phyloP scores from a whole-genome alignment of 2,329 filamentous ascomycete genomes.

The Pseudocercospora macadamiae region DNA sequence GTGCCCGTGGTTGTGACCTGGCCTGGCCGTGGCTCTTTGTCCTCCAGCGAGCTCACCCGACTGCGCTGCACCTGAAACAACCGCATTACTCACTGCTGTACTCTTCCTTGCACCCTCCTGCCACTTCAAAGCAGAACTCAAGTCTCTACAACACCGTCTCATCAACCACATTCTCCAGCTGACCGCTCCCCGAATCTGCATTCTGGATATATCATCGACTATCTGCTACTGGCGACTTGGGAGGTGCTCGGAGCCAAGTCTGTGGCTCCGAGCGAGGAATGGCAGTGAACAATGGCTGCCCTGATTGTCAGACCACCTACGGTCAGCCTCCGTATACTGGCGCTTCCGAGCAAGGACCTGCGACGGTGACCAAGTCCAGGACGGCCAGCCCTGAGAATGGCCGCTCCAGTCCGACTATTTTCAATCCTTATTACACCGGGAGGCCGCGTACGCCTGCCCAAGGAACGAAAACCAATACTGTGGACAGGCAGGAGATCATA shows the following conservation, averaged over 20 bases:
- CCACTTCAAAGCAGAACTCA: neutral
- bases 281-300: constrained; percentile 29
- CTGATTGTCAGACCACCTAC: constrained; percentile 23
- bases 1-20: neutral
- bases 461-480: constrained; percentile 32
- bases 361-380: constrained; percentile 13
- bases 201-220: neutral
- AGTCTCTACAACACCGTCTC: neutral
- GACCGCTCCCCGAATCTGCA: neutral
- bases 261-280: constrained; percentile 30
- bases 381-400: constrained; percentile 26
- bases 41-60: constrained; percentile 20
- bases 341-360: constrained; percentile 14
- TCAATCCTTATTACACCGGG: constrained; percentile 43
- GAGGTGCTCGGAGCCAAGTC: constrained; percentile 26
- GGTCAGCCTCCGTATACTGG: constrained; percentile 16
- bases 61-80: constrained; percentile 23
- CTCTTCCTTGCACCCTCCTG: constrained; percentile 2
- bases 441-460: constrained; percentile 36
- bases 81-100: constrained; percentile 11
- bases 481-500: constrained; percentile 77
- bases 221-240: neutral
- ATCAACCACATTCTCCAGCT: neutral
- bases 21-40: constrained; percentile 18
- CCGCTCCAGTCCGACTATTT: constrained; percentile 31